phyloP scores from a whole-genome alignment of 495 filamentous ascomycete species.

The Hypoxylon cercidicola region DNA sequence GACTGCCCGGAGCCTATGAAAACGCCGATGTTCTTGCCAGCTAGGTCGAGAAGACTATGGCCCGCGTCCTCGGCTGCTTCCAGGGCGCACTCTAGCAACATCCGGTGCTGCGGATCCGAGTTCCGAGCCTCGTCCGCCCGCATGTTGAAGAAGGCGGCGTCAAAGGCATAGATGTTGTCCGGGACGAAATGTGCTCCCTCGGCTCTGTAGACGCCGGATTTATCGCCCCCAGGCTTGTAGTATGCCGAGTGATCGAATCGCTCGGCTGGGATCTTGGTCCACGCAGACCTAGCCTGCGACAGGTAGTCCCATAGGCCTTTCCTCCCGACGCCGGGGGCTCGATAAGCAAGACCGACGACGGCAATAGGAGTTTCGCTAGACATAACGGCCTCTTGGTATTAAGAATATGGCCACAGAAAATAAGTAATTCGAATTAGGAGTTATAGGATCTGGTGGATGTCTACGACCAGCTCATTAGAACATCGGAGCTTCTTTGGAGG shows the following conservation, averaged over 20 bases:
- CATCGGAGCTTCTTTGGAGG: too few species aligned
- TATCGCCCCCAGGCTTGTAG: slow-evolving; percentile 64
- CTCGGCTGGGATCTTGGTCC: slow-evolving; percentile 64
- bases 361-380: slow-evolving; percentile 48
- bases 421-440: background rate
- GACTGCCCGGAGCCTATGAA: slow-evolving; percentile 68
- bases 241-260: slow-evolving; percentile 73
- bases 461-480: too few species aligned
- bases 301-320: slow-evolving; percentile 63
- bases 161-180: slow-evolving; percentile 48
- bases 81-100: slow-evolving; percentile 50
- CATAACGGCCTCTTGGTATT: slow-evolving; percentile 4
- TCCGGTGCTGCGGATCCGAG: slow-evolving; percentile 52
- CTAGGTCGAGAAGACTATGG: slow-evolving; percentile 39
- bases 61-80: slow-evolving; percentile 60
- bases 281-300: slow-evolving; percentile 47
- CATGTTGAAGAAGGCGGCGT: slow-evolving; percentile 53
- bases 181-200: slow-evolving; percentile 46
- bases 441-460: background rate
- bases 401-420: background rate
- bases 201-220: slow-evolving; percentile 50
- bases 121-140: slow-evolving; percentile 43
- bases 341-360: slow-evolving; percentile 60
- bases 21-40: slow-evolving; percentile 54
- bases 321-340: slow-evolving; percentile 59